phyloP scores from a whole-genome alignment of 106 monocot genomes.

The Dendrobium huoshanense region DNA sequence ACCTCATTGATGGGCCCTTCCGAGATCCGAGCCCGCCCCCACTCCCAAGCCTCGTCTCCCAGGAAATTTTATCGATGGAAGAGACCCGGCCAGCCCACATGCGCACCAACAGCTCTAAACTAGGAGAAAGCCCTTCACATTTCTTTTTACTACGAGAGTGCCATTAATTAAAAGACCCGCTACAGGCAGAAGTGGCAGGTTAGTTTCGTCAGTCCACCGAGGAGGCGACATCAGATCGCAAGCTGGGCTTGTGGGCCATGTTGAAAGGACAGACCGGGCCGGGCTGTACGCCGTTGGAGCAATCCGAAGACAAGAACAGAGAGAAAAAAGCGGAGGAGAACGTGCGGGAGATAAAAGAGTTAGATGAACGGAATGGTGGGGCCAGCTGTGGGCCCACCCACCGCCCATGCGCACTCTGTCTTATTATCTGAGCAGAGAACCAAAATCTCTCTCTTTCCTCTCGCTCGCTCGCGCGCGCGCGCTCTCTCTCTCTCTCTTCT shows the following conservation, averaged over 20 bases:
- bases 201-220: background rate
- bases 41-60: background rate
- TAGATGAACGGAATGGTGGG: background rate
- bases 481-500: background rate
- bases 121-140: background rate
- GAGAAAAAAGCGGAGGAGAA: background rate
- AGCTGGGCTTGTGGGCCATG: background rate
- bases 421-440: background rate
- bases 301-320: background rate
- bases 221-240: background rate
- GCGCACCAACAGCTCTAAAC: background rate
- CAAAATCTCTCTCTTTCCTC: background rate
- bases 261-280: background rate
- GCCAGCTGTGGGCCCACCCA: background rate
- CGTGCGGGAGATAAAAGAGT: slow-evolving; percentile 2
- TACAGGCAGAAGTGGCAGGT: background rate
- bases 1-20: slow-evolving; percentile 1
- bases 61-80: background rate
- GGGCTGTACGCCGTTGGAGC: background rate
- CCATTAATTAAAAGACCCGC: no score
- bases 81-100: background rate
- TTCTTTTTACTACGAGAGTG: background rate
- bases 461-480: background rate
- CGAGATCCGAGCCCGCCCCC: slow-evolving; percentile 6
- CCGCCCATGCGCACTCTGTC: slow-evolving; percentile 7